Evolutionary conservation across 129 eudicot genomes (phyloP).

Genomic region (Chrysanthemum seticuspe): DNA sequence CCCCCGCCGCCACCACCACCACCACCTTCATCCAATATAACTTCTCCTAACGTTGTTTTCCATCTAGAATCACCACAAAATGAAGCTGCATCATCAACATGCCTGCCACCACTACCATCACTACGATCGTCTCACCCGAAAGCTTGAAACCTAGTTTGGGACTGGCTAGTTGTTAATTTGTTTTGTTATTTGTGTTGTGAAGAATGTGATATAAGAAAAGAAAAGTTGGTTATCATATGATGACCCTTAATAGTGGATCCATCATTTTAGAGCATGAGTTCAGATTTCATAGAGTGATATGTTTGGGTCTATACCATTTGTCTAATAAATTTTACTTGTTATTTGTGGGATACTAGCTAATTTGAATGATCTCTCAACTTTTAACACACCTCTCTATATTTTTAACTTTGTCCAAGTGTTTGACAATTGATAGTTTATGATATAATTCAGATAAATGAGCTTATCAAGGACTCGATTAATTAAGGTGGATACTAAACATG

Average conservation of each 20-base stretch:
- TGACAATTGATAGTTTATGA: too few relatives aligned
- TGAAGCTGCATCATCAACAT: slow-evolving; percentile 16
- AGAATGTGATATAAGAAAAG: neutral
- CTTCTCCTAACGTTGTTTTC: slow-evolving; percentile 15
- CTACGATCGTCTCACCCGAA: slow-evolving; percentile 11
- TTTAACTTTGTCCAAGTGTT: too few relatives aligned
- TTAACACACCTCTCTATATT: too few relatives aligned
- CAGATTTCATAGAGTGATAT: neutral
- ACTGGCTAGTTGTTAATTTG: neutral
- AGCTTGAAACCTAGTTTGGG: neutral
- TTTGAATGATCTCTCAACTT: too few relatives aligned
- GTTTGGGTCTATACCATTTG: slow-evolving; percentile 12
- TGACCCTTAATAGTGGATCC: neutral
- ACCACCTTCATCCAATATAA: slow-evolving; percentile 18
- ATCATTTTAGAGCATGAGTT: slow-evolving; percentile 6
- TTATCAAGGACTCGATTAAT: too few relatives aligned
- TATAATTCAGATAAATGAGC: too few relatives aligned
- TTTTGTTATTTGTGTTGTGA: neutral
- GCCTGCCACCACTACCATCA: neutral
- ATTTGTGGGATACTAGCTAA: neutral
- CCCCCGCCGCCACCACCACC: slow-evolving; percentile 9
- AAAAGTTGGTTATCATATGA: neutral
- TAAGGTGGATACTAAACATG: too few relatives aligned
- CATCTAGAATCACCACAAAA: slow-evolving; percentile 14
- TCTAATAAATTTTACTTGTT: slow-evolving; percentile 12